Base-by-base conservation (phyloP, 352 stramenopile genomes). In the Phytophthora boehmeriae region DNA sequence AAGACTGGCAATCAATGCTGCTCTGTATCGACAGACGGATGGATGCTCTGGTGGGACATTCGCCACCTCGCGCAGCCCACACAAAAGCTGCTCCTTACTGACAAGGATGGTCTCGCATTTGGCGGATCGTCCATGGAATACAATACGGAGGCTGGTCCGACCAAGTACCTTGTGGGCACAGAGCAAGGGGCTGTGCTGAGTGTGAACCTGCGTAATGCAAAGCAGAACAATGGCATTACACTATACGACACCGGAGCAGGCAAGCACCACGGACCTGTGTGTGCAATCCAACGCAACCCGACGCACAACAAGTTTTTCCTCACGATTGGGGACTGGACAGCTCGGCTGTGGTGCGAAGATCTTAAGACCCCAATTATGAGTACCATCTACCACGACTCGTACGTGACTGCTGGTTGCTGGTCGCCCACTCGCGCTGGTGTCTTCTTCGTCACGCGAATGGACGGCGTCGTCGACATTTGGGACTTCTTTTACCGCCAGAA, bases 291-390 rank as follows among this genome's bases (percentile, higher is more conserved):
- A 72, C 86, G 96, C 22, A 99, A 99, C 65, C 96, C 96, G 32
- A 97, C 87, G n/a, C 92, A 99, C 68, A 97, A 96, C 75, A 98
- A 99, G 68, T 99, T 98, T 64, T 99, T 99, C 76, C 89, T 99
- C 76, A 98, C 95, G 11, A 93, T 99, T 25, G 96, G 96, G 16
- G 96, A 99, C 76, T 99, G 96, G 96, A 98, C 95, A 13, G 95
- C 96, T 44, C 81, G 91, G 22, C 86, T 99, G 50, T 99, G 96
- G 96, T 97, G 92, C 54, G 96, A 99, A 47, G 96, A 99, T 65
- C 73, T 98, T 45, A 98, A 98, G 69, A 98, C 95, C 32, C 96
- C 96, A 10, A 98, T 99, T 72, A 98, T 99, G 86, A 99, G 92
- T 63, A 99, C 96, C 0, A 96, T 92, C 28, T 99, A 99, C 73